Conservation (phyloP, 2,329 filamentous ascomycete genomes). For the Bipolaris cookei region DNA sequence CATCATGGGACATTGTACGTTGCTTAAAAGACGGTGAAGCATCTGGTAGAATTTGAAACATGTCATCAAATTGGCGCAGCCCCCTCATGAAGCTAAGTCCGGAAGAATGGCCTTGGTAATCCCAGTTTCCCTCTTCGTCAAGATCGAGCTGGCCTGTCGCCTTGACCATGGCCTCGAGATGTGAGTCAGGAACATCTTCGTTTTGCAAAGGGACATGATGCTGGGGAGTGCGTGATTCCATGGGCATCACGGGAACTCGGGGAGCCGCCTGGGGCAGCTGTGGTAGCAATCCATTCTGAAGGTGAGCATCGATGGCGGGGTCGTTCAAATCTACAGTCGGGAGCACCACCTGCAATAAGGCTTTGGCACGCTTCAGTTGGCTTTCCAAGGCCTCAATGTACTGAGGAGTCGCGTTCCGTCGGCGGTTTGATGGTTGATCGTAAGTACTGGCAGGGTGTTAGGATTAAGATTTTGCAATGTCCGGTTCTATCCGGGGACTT, state of each 20-base stretch:
- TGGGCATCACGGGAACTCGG: slow-evolving; percentile 30
- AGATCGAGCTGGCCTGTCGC: slow-evolving; percentile 89
- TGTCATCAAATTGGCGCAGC: slow-evolving; percentile 83
- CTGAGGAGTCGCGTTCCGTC: slow-evolving; percentile 88
- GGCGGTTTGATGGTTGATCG: slow-evolving; percentile 90
- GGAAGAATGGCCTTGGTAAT: slow-evolving; percentile 93
- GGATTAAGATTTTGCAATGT: background rate
- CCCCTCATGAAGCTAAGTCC: slow-evolving; percentile 86
- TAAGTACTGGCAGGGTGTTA: slow-evolving; percentile 64
- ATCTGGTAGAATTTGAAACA: slow-evolving; percentile 70
- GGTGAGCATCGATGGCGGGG: slow-evolving; percentile 77
- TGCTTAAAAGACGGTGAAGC: slow-evolving; percentile 63
- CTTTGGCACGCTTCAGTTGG: slow-evolving; percentile 81
- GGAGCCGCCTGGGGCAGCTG: slow-evolving; percentile 42
- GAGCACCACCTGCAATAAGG: slow-evolving; percentile 76
- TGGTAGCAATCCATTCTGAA: slow-evolving; percentile 69
- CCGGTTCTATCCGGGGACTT: background rate
- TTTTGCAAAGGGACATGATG: slow-evolving; percentile 25
- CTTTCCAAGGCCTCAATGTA: slow-evolving; percentile 90
- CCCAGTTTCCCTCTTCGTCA: slow-evolving; percentile 89
- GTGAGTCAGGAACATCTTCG: slow-evolving; percentile 60
- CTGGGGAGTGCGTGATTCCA: slow-evolving; percentile 30
- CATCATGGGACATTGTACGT: slow-evolving; percentile 61
- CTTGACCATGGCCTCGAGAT: slow-evolving; percentile 93
- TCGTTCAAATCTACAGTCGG: slow-evolving; percentile 87